These are phyloP conservation scores for Paecilomyces formosus DNA, from an alignment of 2,329 filamentous ascomycete genomes.

Conservation along the genomic window DNA sequence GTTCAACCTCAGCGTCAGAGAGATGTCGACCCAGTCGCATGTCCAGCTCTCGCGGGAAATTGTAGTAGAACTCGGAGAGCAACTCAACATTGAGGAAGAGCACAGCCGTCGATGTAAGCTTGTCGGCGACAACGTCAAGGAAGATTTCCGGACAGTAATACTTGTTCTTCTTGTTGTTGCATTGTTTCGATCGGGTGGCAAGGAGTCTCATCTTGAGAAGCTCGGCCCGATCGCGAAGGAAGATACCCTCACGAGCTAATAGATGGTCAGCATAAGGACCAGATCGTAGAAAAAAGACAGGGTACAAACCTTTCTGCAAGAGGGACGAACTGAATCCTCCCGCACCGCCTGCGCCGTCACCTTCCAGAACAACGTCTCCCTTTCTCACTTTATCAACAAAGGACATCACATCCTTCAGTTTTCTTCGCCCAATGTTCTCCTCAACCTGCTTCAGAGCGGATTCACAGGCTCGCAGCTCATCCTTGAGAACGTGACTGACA, in stretches of 20 bases:
- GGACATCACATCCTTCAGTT: constrained; percentile 77
- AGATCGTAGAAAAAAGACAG: constrained; percentile 2
- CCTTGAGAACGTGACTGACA: constrained; percentile 70
- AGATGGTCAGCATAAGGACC: constrained; percentile 7
- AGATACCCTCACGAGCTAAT: constrained; percentile 81
- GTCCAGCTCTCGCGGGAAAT: constrained; percentile 90
- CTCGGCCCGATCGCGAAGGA: constrained; percentile 84
- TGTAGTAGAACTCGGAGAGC: constrained; percentile 94
- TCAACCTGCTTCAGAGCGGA: constrained; percentile 69
- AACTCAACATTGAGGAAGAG: constrained; percentile 97
- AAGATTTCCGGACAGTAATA: constrained; percentile 97
- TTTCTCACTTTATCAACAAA: constrained; percentile 88
- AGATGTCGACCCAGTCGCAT: constrained; percentile 74
- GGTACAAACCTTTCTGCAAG: constrained; percentile 65
- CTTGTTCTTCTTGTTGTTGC: constrained; percentile 75
- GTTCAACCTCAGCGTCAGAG: constrained; percentile 71
- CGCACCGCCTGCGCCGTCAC: constrained; percentile 73
- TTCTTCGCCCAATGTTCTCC: constrained; percentile 68
- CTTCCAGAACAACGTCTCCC: constrained; percentile 77
- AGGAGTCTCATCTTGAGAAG: constrained; percentile 84
- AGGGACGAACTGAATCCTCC: constrained; percentile 89
- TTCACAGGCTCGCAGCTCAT: constrained; percentile 79
- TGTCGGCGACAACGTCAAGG: constrained; percentile 92
- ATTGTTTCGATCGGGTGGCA: constrained; percentile 87
- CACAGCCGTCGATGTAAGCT: constrained; percentile 88